Conservation (phyloP, 2,329 filamentous ascomycete species). For the Colletotrichum trifolii region DNA sequence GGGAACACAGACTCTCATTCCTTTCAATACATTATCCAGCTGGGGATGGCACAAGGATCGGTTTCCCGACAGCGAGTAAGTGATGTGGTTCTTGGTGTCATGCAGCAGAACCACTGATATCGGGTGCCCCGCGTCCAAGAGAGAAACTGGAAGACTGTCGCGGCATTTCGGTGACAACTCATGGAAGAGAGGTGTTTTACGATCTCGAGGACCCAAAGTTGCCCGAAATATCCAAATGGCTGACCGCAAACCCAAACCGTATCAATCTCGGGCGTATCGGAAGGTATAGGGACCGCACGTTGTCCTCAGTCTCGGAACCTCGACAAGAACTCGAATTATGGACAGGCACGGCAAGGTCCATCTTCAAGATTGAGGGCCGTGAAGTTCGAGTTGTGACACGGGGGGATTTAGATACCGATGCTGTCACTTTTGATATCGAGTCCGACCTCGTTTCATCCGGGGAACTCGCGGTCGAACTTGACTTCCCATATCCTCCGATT, state of each 20-base stretch:
- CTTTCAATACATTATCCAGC: constrained; percentile 56
- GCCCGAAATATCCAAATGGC: constrained; percentile 55
- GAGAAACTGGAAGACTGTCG: constrained; percentile 4
- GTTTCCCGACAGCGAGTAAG: constrained; percentile 48
- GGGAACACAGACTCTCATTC: constrained; percentile 55
- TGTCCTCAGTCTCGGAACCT: constrained; percentile 46
- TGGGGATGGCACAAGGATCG: constrained; percentile 63
- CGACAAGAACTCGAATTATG: constrained; percentile 51
- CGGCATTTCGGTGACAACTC: constrained; percentile 45
- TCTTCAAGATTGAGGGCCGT: constrained; percentile 46
- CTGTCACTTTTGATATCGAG: constrained; percentile 50
- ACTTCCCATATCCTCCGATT: constrained; percentile 55
- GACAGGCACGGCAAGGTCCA: constrained; percentile 51
- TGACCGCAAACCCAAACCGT: constrained; percentile 59
- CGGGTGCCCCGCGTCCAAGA: neutral
- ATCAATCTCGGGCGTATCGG: constrained; percentile 56
- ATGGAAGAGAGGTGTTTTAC: constrained; percentile 50
- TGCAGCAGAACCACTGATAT: too few relatives aligned
- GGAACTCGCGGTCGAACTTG: constrained; percentile 50
- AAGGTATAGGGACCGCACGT: constrained; percentile 44
- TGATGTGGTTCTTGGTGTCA: neutral
- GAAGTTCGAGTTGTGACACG: constrained; percentile 49
- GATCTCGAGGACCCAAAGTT: constrained; percentile 49
- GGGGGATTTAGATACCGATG: constrained; percentile 52
- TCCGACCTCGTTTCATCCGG: constrained; percentile 48